Evolutionary conservation across 345 rosid genomes (phyloP).

Genomic region (Turnera subulata): DNA sequence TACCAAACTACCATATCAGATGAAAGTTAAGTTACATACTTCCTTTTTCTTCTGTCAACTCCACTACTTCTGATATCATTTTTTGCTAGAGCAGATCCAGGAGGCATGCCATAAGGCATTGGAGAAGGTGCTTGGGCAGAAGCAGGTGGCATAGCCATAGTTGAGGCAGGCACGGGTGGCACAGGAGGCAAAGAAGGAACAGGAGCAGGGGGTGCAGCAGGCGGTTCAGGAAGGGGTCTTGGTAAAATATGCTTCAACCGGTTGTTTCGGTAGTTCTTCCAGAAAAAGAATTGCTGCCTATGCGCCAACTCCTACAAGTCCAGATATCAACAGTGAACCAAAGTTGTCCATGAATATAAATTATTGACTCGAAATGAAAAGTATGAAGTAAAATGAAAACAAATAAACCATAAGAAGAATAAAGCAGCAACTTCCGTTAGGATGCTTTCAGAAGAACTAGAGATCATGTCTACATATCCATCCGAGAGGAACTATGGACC

Average conservation of each 20-base stretch:
- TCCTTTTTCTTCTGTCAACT: constrained; percentile 80
- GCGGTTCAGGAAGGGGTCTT: constrained; percentile 86
- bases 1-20: background rate
- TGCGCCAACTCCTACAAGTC: constrained; percentile 77
- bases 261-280: constrained; percentile 98
- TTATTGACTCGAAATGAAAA: too few species aligned
- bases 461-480: too few species aligned
- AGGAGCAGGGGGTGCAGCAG: constrained; percentile 40
- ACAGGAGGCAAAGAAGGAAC: constrained; percentile 34
- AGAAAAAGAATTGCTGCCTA: constrained; percentile 92
- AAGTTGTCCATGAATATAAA: constrained; percentile 11
- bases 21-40: constrained; percentile 29
- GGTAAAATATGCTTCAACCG: constrained; percentile 88
- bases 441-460: constrained; percentile 2
- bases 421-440: background rate
- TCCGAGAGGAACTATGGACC: too few species aligned
- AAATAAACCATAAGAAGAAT: background rate
- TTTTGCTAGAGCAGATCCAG: constrained; percentile 52
- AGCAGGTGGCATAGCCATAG: constrained; percentile 43
- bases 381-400: background rate
- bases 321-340: constrained; percentile 3
- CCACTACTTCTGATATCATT: constrained; percentile 66
- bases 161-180: constrained; percentile 41
- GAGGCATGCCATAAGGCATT: constrained; percentile 66
- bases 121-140: constrained; percentile 69